Evolutionary conservation across 306 rosid genomes (phyloP).

Genomic region (Vachellia collinsii): DNA sequence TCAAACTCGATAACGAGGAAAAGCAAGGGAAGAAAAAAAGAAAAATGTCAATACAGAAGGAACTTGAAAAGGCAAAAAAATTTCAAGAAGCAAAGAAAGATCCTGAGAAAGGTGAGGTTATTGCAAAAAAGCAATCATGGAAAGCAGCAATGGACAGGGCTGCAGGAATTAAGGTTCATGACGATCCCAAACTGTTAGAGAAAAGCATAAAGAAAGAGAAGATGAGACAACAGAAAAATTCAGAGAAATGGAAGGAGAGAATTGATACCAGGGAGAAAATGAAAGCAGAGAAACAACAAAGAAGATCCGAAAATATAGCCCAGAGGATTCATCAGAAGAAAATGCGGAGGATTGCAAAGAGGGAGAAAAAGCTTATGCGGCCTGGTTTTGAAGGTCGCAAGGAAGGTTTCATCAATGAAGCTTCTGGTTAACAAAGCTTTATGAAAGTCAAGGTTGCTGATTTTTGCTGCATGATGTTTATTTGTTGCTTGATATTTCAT

Average conservation of each 20-base stretch:
- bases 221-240: slow-evolving; percentile 73
- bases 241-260: slow-evolving; percentile 80
- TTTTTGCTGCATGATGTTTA: slow-evolving; percentile 5
- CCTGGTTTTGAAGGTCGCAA: slow-evolving; percentile 93
- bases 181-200: slow-evolving; percentile 68
- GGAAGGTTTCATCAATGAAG: slow-evolving; percentile 67
- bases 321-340: slow-evolving; percentile 71
- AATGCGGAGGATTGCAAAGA: slow-evolving; percentile 66
- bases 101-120: slow-evolving; percentile 67
- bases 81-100: slow-evolving; percentile 72
- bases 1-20: slow-evolving; percentile 71
- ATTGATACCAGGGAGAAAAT: slow-evolving; percentile 61
- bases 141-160: slow-evolving; percentile 79
- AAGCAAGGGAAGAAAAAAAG: slow-evolving; percentile 60
- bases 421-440: slow-evolving; percentile 25
- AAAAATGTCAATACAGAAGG: slow-evolving; percentile 61
- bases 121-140: slow-evolving; percentile 75
- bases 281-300: slow-evolving; percentile 75
- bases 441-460: slow-evolving; percentile 13
- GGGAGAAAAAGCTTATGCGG: slow-evolving; percentile 89
- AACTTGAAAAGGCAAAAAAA: slow-evolving; percentile 76
- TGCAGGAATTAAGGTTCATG: slow-evolving; percentile 83
- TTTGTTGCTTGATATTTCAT: background rate
- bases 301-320: slow-evolving; percentile 73
- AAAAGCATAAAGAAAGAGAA: slow-evolving; percentile 68